A percentile compares a stretch with the other conserved stretches of the same genome.
phyloP scores from a whole-genome alignment of 2,329 filamentous ascomycete genomes.

The Bipolaris bicolor region DNA sequence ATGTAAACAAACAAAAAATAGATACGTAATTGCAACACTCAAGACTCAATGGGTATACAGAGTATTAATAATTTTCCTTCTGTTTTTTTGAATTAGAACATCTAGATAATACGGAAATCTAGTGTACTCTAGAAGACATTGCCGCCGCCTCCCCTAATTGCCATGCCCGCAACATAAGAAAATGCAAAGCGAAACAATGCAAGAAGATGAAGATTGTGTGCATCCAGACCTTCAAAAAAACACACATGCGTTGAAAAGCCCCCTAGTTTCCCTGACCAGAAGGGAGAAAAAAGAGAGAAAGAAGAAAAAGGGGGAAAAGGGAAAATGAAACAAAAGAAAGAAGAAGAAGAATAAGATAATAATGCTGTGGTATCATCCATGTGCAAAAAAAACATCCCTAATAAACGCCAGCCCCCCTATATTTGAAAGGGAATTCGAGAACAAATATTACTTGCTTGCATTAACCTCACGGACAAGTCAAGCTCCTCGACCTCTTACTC shows the following conservation, averaged over 20 bases:
- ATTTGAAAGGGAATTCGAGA: not conserved
- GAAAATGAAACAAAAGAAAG: not conserved
- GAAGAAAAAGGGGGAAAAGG: not conserved
- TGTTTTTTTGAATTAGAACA: not conserved
- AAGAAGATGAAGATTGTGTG: not conserved
- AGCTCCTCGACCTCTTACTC: constrained; percentile 33
- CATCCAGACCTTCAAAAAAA: not conserved
- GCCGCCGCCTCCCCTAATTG: not conserved
- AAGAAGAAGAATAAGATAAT: not conserved
- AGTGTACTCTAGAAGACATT: not conserved
- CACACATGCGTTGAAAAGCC: no score
- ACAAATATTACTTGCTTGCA: not conserved
- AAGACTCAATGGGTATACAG: no score
- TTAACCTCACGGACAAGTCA: constrained; percentile 34
- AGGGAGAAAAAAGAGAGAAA: not conserved
- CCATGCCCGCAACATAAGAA: not conserved
- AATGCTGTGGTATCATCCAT: constrained; percentile 23
- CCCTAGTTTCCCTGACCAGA: not conserved
- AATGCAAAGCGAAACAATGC: not conserved
- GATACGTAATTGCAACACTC: no score
- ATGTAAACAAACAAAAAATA: not conserved
- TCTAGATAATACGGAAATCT: not conserved
- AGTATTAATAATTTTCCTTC: not conserved
- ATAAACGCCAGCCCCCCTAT: not conserved
- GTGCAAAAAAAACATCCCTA: constrained; percentile 6